Evolutionary conservation across 371 early-diverging fungal species (phyloP), one percentile per base, ranked within the genome.

Genomic region (Mucor indicus): DNA sequence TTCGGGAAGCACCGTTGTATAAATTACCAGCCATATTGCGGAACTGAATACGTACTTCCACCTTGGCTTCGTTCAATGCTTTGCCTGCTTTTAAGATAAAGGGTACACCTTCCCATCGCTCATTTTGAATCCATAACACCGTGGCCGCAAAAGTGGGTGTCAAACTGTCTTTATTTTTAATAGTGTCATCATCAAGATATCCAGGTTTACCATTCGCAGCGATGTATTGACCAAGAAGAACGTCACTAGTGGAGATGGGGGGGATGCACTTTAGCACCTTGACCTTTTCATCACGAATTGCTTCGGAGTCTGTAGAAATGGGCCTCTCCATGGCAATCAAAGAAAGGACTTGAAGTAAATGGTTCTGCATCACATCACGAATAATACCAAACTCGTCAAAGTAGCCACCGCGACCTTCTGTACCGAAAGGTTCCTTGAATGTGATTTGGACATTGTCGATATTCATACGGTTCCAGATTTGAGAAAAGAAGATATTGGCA

Each of bases 351-450:
- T 96, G 97, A 35, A 96, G 69, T 47, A 98, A 58, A 67, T 98
- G 89, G 82, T 98, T 98, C 77, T 98, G 98, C 87, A 99, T 95
- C 25, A 99, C 97, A 65, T 99, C 99, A 50, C 98, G 92, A 55
- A 99, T 92, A 44, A 98, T 96, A 33, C 99, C 99, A 69, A 93
- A 95, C 67, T 96, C 92, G 69, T 99, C 98, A 85, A 99, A 99
- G 81, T 98, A 98, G 10, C 96, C 95, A 37, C 98, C 98, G 29
- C 99, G 90, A 23, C 99, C 99, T 62, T 98, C 92, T 8, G 95
- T 98, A 16, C 98, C 99, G 69, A 98, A 86, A 52, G 84, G 86
- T 63, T 99, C 99, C 68, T 98, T 98, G 75, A 98, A 99, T 1
- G 94, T 92, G 67, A 96, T 96, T 67, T 98, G 95, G 15, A 99